Conservation (phyloP, 73 alveolate species). For the Symbiodinium natans region DNA sequence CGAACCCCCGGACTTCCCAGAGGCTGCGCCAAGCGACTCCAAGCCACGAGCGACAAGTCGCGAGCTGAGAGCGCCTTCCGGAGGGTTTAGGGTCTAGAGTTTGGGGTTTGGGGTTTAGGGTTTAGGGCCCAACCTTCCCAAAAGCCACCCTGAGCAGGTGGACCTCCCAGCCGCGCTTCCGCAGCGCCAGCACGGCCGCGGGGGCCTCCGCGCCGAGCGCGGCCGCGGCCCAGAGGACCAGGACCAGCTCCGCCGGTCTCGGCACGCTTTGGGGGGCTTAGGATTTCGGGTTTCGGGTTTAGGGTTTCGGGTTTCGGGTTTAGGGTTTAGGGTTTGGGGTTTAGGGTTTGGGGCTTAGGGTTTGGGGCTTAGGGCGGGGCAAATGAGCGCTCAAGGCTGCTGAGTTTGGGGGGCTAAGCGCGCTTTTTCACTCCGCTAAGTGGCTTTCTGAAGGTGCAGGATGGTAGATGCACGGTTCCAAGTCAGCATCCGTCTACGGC, state of each 20-base stretch:
- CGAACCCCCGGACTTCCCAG: no score
- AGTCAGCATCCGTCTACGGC: no score
- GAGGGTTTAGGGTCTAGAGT: background rate
- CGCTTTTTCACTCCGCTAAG: no score
- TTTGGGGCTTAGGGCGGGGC: background rate
- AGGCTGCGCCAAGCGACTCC: slow-evolving; percentile 29
- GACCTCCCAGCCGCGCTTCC: background rate
- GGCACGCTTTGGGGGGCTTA: background rate
- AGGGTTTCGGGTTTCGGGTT: background rate
- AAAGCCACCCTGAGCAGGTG: background rate
- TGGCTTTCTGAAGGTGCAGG: no score
- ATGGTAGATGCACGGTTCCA: no score
- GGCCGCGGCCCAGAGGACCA: slow-evolving; percentile 56
- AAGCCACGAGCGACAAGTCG: slow-evolving; percentile 62
- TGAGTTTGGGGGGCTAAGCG: no score
- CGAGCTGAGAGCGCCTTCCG: slow-evolving; percentile 36
- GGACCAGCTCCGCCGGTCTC: slow-evolving; percentile 61
- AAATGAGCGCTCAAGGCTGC: background rate
- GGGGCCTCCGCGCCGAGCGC: slow-evolving; percentile 20
- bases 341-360: background rate
- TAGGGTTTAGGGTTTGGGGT: background rate
- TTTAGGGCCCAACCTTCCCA: background rate
- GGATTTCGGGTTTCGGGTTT: background rate
- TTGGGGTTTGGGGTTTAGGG: no score
- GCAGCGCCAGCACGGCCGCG: background rate